These are phyloP conservation scores for Aspergillus indologenus DNA, from an alignment of 495 filamentous ascomycete species.

Conservation along the genomic window DNA sequence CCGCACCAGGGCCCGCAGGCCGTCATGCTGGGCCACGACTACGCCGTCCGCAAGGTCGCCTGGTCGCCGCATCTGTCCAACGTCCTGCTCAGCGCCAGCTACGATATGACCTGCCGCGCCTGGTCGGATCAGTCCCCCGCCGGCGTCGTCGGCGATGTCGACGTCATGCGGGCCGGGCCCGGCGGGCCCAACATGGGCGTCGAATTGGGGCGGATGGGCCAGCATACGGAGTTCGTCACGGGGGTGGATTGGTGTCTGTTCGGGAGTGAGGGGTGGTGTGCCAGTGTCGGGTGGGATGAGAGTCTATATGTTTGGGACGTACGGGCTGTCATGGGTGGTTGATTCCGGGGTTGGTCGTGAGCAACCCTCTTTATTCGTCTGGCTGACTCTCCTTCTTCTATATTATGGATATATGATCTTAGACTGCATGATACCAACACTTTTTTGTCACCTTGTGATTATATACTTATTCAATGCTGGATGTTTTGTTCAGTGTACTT, in stretches of 20 bases:
- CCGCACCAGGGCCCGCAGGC: conserved; percentile 65
- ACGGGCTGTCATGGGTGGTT: conserved; percentile 54
- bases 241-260: conserved; percentile 98
- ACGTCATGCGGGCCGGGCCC: conserved; percentile 39
- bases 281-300: conserved; percentile 92
- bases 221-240: conserved; percentile 94
- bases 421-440: conserved; percentile 30
- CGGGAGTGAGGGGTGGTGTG: conserved; percentile 92
- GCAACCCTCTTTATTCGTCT: too few species aligned
- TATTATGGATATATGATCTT: conserved; percentile 20
- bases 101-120: conserved; percentile 94
- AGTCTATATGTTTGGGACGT: conserved; percentile 90
- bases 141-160: conserved; percentile 46
- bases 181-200: conserved; percentile 51
- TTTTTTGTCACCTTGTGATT: neutral
- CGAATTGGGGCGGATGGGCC: conserved; percentile 82
- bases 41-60: conserved; percentile 76
- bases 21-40: conserved; percentile 79
- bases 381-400: conserved; percentile 6
- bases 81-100: conserved; percentile 81
- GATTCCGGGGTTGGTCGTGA: neutral
- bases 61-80: conserved; percentile 92
- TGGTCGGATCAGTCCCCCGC: conserved; percentile 73
- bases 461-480: neutral
- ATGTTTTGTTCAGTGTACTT: neutral